Evolutionary conservation across 2,329 filamentous ascomycete genomes (phyloP).

Genomic region (Neopestalotiopsis sp.): DNA sequence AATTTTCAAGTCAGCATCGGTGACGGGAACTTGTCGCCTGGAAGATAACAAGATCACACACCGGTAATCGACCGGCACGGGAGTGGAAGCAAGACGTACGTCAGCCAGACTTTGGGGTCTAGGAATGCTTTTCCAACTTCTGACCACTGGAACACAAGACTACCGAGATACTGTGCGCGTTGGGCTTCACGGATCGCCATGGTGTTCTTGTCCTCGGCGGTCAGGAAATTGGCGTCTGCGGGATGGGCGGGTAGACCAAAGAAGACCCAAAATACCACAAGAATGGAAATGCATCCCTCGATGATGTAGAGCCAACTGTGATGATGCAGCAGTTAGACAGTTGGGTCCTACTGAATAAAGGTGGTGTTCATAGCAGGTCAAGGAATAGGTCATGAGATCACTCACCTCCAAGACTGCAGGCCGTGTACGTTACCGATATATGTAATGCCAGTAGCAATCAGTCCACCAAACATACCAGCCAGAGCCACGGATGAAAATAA

Average conservation of each 20-base stretch:
- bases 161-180: constrained; percentile 34
- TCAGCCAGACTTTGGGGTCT: constrained; percentile 66
- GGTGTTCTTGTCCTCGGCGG: constrained; percentile 50
- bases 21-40: neutral
- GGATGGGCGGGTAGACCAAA: constrained; percentile 65
- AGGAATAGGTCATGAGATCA: neutral
- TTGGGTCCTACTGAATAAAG: neutral
- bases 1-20: neutral
- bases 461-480: constrained; percentile 67
- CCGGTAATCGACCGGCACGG: too few relatives aligned
- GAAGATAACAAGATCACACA: too few relatives aligned
- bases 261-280: constrained; percentile 59
- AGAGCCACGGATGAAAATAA: constrained; percentile 66
- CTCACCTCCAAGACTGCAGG: constrained; percentile 68
- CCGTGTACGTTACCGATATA: constrained; percentile 66
- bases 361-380: neutral
- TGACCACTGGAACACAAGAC: constrained; percentile 43
- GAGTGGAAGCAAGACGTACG: neutral
- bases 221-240: constrained; percentile 63
- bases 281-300: constrained; percentile 60
- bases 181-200: constrained; percentile 50
- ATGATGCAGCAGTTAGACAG: neutral
- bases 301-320: constrained; percentile 58
- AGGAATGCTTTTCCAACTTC: constrained; percentile 61
- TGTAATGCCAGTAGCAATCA: constrained; percentile 69